Percentiles rank a stretch among this genome's conserved stretches.
Conservation (phyloP, 106 monocot genomes). For the Agapanthus africanus region DNA sequence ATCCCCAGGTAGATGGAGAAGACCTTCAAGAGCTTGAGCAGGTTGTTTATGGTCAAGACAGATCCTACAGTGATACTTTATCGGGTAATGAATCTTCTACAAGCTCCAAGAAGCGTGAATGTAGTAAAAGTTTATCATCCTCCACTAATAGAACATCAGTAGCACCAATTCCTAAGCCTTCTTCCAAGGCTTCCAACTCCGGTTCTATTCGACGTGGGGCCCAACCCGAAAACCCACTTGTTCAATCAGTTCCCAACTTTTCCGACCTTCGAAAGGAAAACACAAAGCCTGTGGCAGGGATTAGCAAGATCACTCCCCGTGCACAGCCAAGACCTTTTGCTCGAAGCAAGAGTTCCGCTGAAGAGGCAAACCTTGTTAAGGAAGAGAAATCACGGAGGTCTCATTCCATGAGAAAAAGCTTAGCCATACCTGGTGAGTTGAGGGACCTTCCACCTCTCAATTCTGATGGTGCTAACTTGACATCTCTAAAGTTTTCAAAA, state of each 20-base stretch:
- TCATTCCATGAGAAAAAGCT: conserved; percentile 53
- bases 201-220: conserved; percentile 22
- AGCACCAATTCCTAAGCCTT: conserved; percentile 38
- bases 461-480: conserved; percentile 19
- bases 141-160: conserved; percentile 32
- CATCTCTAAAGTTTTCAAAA: neutral
- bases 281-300: conserved; percentile 35
- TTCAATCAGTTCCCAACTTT: conserved; percentile 71
- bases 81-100: conserved; percentile 41
- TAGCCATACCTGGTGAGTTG: conserved; percentile 22
- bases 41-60: neutral
- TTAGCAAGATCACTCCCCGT: conserved; percentile 22
- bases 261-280: conserved; percentile 74
- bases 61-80: conserved; percentile 5
- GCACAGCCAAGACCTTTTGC: conserved; percentile 27
- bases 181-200: conserved; percentile 33
- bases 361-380: conserved; percentile 44
- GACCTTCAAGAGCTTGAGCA: conserved; percentile 19
- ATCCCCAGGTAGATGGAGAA: conserved; percentile 20
- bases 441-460: conserved; percentile 42
- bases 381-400: conserved; percentile 54
- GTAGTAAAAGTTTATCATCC: conserved; percentile 31
- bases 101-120: conserved; percentile 40
- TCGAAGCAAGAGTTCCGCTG: conserved; percentile 60
- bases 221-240: conserved; percentile 56